These are phyloP conservation scores for Phaeosphaeriaceae sp. DNA, from an alignment of 2,329 filamentous ascomycete genomes.

Conservation along the genomic window DNA sequence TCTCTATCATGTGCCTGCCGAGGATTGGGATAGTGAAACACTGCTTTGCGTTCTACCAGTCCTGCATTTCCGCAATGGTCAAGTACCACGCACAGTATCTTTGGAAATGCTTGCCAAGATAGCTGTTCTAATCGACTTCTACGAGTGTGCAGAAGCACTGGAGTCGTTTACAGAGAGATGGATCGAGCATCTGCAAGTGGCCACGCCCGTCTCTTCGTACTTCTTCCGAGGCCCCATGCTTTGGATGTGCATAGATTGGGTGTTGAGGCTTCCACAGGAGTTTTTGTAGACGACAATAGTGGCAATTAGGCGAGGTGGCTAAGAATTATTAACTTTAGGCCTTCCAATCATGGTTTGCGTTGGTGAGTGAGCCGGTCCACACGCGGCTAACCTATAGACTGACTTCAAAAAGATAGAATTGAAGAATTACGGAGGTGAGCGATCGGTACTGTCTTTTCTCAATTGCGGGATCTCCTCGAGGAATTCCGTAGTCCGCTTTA, in stretches of 20 bases:
- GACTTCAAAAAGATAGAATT: constrained; percentile 10
- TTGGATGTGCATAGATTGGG: constrained; percentile 30
- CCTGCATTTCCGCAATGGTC: constrained; percentile 51
- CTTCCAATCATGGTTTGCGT: constrained; percentile 10
- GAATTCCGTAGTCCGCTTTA: constrained; percentile 8
- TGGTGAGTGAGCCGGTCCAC: constrained; percentile 3
- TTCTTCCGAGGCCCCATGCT: constrained; percentile 27
- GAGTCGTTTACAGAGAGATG: constrained; percentile 53
- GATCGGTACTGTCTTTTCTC: constrained; percentile 8
- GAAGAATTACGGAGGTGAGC: constrained; percentile 4
- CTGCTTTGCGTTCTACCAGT: constrained; percentile 54
- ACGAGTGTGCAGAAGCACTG: constrained; percentile 52
- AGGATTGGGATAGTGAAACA: constrained; percentile 46
- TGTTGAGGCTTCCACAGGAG: constrained; percentile 18
- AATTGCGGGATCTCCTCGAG: constrained; percentile 8
- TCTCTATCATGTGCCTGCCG: constrained; percentile 4
- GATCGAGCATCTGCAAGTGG: constrained; percentile 38
- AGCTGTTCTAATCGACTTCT: constrained; percentile 53
- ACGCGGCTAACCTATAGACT: neutral
- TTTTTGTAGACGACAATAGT: constrained; percentile 16
- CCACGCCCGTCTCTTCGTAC: constrained; percentile 3
- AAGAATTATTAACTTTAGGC: constrained; percentile 6
- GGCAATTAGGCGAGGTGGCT: neutral
- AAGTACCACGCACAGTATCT: constrained; percentile 48
- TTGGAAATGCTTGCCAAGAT: constrained; percentile 55